Evolutionary conservation across 2,329 filamentous ascomycete genomes (phyloP).

Genomic region (Fusarium odoratissimum): DNA sequence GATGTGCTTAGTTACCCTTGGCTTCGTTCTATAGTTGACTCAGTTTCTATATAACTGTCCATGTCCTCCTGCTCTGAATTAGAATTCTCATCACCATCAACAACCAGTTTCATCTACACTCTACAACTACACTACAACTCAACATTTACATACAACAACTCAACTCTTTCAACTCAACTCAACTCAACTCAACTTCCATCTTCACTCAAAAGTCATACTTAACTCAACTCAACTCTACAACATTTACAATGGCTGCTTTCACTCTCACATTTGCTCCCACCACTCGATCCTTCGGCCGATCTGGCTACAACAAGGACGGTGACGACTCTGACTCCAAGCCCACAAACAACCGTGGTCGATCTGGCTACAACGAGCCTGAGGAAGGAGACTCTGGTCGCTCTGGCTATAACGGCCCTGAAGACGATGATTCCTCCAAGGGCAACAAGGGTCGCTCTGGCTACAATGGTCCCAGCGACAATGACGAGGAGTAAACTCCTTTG

Average conservation of each 20-base stretch:
- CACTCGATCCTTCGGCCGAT: slow-evolving; percentile 42
- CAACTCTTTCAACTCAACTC: slow-evolving; percentile 1
- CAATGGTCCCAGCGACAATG: slow-evolving; percentile 53
- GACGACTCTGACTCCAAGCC: slow-evolving; percentile 48
- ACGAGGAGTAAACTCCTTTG: slow-evolving; percentile 44
- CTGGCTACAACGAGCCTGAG: slow-evolving; percentile 57
- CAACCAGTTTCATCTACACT: slow-evolving; percentile 13
- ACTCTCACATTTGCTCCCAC: slow-evolving; percentile 41
- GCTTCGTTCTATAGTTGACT: slow-evolving; percentile 1
- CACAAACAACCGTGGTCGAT: slow-evolving; percentile 53
- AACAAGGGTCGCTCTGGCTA: slow-evolving; percentile 57
- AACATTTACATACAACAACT: slow-evolving; percentile 1
- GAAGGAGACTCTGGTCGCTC: slow-evolving; percentile 54
- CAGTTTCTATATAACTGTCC: slow-evolving; percentile 34
- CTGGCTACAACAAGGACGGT: slow-evolving; percentile 42
- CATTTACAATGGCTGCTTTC: slow-evolving; percentile 48
- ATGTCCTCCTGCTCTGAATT: slow-evolving; percentile 5
- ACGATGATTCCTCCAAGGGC: slow-evolving; percentile 45
- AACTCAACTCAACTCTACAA: not conserved
- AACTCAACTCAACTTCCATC: not conserved
- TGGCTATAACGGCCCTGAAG: slow-evolving; percentile 54
- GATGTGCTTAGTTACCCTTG: not conserved
- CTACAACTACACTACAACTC: slow-evolving; percentile 10
- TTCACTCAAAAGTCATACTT: not conserved
- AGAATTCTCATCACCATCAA: slow-evolving; percentile 29